These are phyloP conservation scores for Saturnispora diversa DNA, from an alignment of 805 yeast species.

Conservation along the genomic window DNA sequence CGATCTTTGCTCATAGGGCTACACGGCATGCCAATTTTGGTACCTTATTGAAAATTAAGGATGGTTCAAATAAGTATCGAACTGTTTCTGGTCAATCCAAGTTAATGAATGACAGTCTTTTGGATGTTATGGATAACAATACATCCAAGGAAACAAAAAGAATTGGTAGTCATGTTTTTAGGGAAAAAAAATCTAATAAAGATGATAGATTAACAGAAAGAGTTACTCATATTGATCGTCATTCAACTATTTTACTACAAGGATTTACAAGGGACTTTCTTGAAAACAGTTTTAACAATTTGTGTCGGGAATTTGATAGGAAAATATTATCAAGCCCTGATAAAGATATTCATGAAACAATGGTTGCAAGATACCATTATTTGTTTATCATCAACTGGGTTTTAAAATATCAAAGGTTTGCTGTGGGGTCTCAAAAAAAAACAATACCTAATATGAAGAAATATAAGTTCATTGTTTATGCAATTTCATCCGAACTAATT, in stretches of 20 bases:
- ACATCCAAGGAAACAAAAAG: constrained; percentile 48
- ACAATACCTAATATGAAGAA: constrained; percentile 14
- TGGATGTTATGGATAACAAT: constrained; percentile 57
- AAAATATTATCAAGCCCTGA: constrained; percentile 12
- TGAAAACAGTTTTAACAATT: constrained; percentile 67
- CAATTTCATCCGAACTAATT: constrained; percentile 7
- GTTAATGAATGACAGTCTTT: constrained; percentile 36
- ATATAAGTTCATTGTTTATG: constrained; percentile 3
- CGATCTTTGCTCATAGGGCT: constrained; percentile 18
- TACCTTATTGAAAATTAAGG: constrained; percentile 65
- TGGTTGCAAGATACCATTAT: constrained; percentile 35
- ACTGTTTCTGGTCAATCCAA: constrained; percentile 64
- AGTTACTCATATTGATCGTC: background rate
- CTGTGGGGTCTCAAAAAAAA: constrained; percentile 24
- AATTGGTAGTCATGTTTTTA: constrained; percentile 37
- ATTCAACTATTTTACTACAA: constrained; percentile 21
- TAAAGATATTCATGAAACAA: constrained; percentile 27
- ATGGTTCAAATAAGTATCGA: constrained; percentile 43
- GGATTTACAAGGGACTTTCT: constrained; percentile 50
- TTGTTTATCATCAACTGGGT: constrained; percentile 69
- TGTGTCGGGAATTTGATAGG: constrained; percentile 44
- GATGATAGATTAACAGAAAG: constrained; percentile 10
- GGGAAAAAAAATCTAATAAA: constrained; percentile 37
- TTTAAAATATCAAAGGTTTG: constrained; percentile 50
- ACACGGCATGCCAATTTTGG: constrained; percentile 87